These are phyloP conservation scores for Ceriops decandra DNA, from an alignment of 345 rosid species.

Conservation along the genomic window DNA sequence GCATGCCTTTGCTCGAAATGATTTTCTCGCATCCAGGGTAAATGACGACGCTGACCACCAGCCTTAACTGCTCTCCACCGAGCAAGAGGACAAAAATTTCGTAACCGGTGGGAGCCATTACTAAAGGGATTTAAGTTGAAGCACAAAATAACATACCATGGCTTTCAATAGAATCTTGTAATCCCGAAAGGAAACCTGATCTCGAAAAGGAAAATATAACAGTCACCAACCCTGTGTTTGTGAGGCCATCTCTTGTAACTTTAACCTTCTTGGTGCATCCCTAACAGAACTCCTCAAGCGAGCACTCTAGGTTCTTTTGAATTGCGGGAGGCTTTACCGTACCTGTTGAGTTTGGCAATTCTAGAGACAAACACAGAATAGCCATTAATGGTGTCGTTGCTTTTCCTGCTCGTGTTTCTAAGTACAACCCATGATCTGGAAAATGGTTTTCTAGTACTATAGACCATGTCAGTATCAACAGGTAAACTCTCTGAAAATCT, in stretches of 20 bases:
- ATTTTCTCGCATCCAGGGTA: slow-evolving; percentile 51
- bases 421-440: not conserved
- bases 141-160: no score
- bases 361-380: slow-evolving; percentile 25
- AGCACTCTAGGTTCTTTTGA: slow-evolving; percentile 58
- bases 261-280: slow-evolving; percentile 76
- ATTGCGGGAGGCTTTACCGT: slow-evolving; percentile 57
- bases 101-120: slow-evolving; percentile 63
- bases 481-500: no score
- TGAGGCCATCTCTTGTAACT: slow-evolving; percentile 64
- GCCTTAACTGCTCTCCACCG: slow-evolving; percentile 40
- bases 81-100: slow-evolving; percentile 49
- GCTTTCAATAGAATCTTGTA: no score
- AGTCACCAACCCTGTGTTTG: slow-evolving; percentile 54
- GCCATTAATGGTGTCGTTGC: slow-evolving; percentile 17
- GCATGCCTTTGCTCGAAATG: slow-evolving; percentile 50
- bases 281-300: slow-evolving; percentile 74
- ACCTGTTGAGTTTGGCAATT: slow-evolving; percentile 53
- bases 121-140: slow-evolving; percentile 40
- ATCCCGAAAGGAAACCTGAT: no score
- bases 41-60: slow-evolving; percentile 46
- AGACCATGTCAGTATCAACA: no score
- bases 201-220: not conserved
- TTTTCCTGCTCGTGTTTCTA: slow-evolving; percentile 9
- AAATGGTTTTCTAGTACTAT: not conserved